Percentiles rank a stretch among this genome's conserved stretches.
phyloP scores from a whole-genome alignment of 805 yeast genomes.

The Yarrowia deformans region DNA sequence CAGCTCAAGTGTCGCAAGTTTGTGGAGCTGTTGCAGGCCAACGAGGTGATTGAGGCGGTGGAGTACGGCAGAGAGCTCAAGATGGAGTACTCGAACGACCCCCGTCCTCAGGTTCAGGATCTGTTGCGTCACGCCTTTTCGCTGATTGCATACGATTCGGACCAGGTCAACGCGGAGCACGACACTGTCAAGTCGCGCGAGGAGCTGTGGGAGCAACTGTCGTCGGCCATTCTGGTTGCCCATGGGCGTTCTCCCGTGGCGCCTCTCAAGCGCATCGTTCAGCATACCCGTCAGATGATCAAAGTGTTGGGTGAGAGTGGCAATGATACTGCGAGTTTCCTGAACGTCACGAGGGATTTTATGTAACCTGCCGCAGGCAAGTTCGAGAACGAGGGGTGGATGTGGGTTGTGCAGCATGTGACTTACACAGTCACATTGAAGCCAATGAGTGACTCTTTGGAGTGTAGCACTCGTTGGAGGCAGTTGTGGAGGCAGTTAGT shows the following conservation, averaged over 20 bases:
- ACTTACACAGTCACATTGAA: too few species aligned
- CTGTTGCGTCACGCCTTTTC: constrained; percentile 58
- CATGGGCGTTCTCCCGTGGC: constrained; percentile 56
- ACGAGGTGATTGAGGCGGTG: constrained; percentile 51
- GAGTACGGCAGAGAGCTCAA: constrained; percentile 54
- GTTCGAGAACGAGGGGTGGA: neutral
- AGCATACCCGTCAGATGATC: constrained; percentile 54
- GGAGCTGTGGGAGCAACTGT: constrained; percentile 55
- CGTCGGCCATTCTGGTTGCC: constrained; percentile 54
- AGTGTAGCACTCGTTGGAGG: too few species aligned
- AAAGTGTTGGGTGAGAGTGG: constrained; percentile 49
- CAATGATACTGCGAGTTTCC: constrained; percentile 51
- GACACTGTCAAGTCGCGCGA: constrained; percentile 37
- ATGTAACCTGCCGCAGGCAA: neutral
- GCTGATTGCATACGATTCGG: constrained; percentile 57
- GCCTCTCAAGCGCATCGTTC: constrained; percentile 55
- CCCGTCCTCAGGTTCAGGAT: constrained; percentile 50
- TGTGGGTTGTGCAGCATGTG: neutral
- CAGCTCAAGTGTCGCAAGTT: constrained; percentile 56
- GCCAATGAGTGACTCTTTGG: too few species aligned
- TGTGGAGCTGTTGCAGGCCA: constrained; percentile 51
- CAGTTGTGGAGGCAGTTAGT: neutral
- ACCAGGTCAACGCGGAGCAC: constrained; percentile 47
- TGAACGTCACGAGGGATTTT: constrained; percentile 59
- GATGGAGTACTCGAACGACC: constrained; percentile 47